Percentiles rank a stretch among this genome's conserved stretches.
Evolutionary conservation across 306 rosid genomes (phyloP).

Genomic region (Vigna angularis): DNA sequence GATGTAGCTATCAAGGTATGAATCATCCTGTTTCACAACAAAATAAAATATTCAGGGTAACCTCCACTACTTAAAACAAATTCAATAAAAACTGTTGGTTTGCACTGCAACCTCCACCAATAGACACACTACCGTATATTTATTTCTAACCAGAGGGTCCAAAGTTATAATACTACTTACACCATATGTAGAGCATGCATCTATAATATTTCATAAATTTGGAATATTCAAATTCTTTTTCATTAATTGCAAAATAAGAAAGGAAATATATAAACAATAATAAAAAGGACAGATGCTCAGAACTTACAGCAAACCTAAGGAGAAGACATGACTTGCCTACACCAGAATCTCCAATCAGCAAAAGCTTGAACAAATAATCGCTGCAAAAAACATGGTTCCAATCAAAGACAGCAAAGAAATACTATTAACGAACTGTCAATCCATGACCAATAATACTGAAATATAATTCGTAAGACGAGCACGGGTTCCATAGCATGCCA

Average conservation of each 20-base stretch:
- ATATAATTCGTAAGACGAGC: conserved; percentile 36
- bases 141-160: neutral
- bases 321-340: conserved; percentile 99
- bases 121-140: neutral
- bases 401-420: conserved; percentile 13
- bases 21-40: conserved; percentile 78
- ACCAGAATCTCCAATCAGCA: conserved; percentile 98
- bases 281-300: neutral
- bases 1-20: conserved; percentile 99
- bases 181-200: conserved; percentile 4
- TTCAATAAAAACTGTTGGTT: neutral
- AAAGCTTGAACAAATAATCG: conserved; percentile 95
- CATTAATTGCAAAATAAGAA: neutral
- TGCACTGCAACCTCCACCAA: conserved; percentile 8
- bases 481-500: conserved; percentile 14
- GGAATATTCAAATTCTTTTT: conserved; percentile 22
- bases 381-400: conserved; percentile 53
- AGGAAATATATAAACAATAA: conserved; percentile 2
- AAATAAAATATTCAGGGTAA: conserved; percentile 35
- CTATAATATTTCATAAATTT: conserved; percentile 17
- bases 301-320: conserved; percentile 99
- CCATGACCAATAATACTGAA: conserved; percentile 4
- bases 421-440: conserved; percentile 11
- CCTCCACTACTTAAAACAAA: conserved; percentile 11
- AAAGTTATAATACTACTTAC: conserved; percentile 18